Evolutionary conservation across 345 rosid species (phyloP), one percentile per base, ranked within the genome.

Genomic region (Rhizophora mangle): DNA sequence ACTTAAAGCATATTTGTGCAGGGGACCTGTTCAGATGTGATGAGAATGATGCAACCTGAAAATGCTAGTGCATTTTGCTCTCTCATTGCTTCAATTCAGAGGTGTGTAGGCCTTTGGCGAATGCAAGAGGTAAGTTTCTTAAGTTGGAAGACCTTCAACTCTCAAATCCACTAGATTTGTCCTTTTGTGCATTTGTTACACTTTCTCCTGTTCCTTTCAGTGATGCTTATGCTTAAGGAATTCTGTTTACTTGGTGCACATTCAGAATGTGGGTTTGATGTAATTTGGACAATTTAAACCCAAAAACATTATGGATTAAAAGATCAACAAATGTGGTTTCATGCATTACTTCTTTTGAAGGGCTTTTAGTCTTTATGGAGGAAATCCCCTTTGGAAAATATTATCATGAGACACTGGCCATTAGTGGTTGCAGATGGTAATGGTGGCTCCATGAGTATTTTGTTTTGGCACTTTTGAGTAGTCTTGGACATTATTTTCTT

Each of bases 21-120:
- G 98, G 98, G 97, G 66, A 79, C 80, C 65, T 61, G 69, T 82
- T 66, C 80, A 19, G 79, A 83, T 68, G 57, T 91, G 73, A 81
- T 87, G 69, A 83, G 78, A 68, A 66, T 72, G 78, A 70, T 85
- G 77, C 82, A 78, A 69, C 72, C 81, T 61, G 71, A 82, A 70
- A 88, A 82, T 62, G 84, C 78, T 62, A 66, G 72, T 64, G 91
- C 92, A 6, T 63, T 89, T 62, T 78, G 82, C 81, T 82, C 82
- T 67, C 88, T 93, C 75, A 67, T 88, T 62, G 87, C 96, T 76
- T 85, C 90, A 72, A 71, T 88, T 80, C 91, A 78, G 82, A 88
- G 98, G 80, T 85, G 90, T 74, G 80, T 83, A 30, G 96, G 97
- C 69, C 86, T 91, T 60, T 86, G 94, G 87, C 85, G 98, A 78